Evolutionary conservation across 352 stramenopile genomes (phyloP).

Genomic region (Phytophthora fragariaefolia): DNA sequence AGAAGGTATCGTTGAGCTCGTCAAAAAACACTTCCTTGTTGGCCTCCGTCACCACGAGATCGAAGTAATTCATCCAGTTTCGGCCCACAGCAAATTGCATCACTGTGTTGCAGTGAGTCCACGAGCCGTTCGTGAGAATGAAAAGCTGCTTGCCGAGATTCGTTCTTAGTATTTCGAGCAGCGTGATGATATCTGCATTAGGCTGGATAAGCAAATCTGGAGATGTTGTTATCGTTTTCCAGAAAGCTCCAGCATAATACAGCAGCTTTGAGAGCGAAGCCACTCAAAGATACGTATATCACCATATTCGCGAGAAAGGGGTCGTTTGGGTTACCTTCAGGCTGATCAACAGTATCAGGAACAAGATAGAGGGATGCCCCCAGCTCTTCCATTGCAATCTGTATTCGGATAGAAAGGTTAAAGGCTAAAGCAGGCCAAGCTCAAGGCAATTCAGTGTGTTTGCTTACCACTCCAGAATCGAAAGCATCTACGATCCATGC

Average conservation of each 20-base stretch:
- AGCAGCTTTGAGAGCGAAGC: conserved; percentile 48
- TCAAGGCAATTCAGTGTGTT: neutral
- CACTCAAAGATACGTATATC: conserved; percentile 52
- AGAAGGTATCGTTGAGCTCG: conserved; percentile 53
- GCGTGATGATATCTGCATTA: conserved; percentile 48
- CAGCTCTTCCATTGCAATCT: conserved; percentile 56
- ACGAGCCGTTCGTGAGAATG: conserved; percentile 60
- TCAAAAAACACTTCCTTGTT: conserved; percentile 68
- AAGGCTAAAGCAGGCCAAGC: no score
- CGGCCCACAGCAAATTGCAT: conserved; percentile 55
- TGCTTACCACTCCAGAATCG: conserved; percentile 44
- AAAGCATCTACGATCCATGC: conserved; percentile 64
- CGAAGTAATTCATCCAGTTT: conserved; percentile 57
- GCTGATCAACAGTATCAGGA: conserved; percentile 43
- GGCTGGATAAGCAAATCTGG: conserved; percentile 53
- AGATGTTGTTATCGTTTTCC: conserved; percentile 49
- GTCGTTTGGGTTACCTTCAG: conserved; percentile 47
- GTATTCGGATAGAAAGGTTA: no score
- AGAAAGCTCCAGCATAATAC: conserved; percentile 58
- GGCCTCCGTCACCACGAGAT: conserved; percentile 55
- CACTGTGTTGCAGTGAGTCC: conserved; percentile 62
- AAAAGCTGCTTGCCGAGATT: conserved; percentile 49
- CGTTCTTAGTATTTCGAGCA: conserved; percentile 43
- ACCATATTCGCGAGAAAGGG: conserved; percentile 51
- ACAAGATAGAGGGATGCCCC: conserved; percentile 48